These are phyloP conservation scores for Ramalina peruviana DNA, from an alignment of 495 filamentous ascomycete species.

Conservation along the genomic window DNA sequence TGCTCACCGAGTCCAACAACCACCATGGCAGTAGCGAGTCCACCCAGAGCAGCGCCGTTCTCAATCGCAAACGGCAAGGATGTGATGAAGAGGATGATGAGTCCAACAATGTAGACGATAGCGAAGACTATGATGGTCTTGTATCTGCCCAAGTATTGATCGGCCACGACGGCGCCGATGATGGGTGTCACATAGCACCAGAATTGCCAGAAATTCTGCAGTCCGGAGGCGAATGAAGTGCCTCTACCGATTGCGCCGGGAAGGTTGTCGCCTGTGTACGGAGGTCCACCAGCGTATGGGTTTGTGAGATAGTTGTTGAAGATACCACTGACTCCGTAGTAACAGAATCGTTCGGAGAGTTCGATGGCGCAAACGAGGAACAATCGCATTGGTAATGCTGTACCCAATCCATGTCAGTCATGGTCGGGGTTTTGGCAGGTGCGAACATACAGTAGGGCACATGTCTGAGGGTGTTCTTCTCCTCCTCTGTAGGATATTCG, in stretches of 20 bases:
- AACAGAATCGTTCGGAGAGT: conserved; percentile 53
- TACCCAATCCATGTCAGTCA: background rate
- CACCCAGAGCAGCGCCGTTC: conserved; percentile 28
- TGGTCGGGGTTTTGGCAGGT: background rate
- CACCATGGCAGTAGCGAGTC: conserved; percentile 34
- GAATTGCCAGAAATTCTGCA: conserved; percentile 28
- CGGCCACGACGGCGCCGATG: conserved; percentile 55
- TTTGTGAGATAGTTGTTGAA: conserved; percentile 40
- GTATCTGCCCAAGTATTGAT: conserved; percentile 55
- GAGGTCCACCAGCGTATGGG: conserved; percentile 37
- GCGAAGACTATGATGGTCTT: conserved; percentile 51
- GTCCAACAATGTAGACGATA: conserved; percentile 32
- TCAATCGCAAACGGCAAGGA: conserved; percentile 31
- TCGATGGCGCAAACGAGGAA: conserved; percentile 51
- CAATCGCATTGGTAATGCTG: conserved; percentile 37
- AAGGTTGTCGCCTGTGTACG: conserved; percentile 1
- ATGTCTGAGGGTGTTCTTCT: conserved; percentile 35
- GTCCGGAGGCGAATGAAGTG: conserved; percentile 1
- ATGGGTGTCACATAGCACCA: conserved; percentile 65
- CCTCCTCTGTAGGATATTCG: conserved; percentile 29
- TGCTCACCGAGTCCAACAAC: background rate
- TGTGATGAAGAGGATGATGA: conserved; percentile 35
- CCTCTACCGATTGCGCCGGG: conserved; percentile 40
- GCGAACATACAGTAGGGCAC: conserved; percentile 16
- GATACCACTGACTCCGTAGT: conserved; percentile 43